Percentiles rank a stretch among this genome's conserved stretches.
Evolutionary conservation across 2,329 filamentous ascomycete species (phyloP).

Genomic region (Monosporascus sp.): DNA sequence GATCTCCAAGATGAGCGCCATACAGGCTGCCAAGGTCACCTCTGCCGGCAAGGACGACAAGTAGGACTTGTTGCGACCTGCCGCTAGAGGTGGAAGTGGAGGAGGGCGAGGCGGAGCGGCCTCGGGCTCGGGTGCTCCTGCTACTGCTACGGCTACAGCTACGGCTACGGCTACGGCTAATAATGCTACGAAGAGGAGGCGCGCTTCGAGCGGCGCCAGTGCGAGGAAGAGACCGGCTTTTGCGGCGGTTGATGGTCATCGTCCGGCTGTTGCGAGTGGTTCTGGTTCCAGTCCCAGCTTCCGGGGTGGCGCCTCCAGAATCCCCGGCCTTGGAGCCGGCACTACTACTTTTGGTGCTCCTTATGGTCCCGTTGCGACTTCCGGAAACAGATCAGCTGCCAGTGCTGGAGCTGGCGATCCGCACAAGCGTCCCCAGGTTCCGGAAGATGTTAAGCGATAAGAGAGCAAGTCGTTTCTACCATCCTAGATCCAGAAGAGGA

Average conservation of each 20-base stretch:
- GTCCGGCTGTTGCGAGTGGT: neutral
- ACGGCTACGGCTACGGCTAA: no score
- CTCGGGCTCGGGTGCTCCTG: neutral
- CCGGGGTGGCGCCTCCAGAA: neutral
- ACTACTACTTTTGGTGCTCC: neutral
- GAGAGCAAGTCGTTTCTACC: no score
- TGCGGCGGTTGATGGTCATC: neutral
- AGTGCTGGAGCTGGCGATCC: no score
- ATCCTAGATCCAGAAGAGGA: no score
- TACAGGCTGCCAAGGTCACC: conserved; percentile 86
- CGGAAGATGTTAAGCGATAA: no score
- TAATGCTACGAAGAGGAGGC: no score
- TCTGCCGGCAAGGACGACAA: conserved; percentile 54
- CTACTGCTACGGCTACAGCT: no score
- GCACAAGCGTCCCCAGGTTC: no score
- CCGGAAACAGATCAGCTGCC: no score
- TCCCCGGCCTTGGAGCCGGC: neutral
- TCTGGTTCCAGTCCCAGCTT: neutral
- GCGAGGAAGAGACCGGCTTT: neutral
- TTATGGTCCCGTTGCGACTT: neutral
- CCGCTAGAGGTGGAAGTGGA: neutral
- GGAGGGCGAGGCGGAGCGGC: neutral
- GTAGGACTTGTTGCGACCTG: conserved; percentile 19
- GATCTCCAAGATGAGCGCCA: conserved; percentile 95
- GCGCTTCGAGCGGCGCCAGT: neutral